A percentile compares a stretch with the other conserved stretches of the same genome.
These are phyloP conservation scores for Trypanosoma congolense DNA, from an alignment of 208 protist genomes.

Conservation along the genomic window DNA sequence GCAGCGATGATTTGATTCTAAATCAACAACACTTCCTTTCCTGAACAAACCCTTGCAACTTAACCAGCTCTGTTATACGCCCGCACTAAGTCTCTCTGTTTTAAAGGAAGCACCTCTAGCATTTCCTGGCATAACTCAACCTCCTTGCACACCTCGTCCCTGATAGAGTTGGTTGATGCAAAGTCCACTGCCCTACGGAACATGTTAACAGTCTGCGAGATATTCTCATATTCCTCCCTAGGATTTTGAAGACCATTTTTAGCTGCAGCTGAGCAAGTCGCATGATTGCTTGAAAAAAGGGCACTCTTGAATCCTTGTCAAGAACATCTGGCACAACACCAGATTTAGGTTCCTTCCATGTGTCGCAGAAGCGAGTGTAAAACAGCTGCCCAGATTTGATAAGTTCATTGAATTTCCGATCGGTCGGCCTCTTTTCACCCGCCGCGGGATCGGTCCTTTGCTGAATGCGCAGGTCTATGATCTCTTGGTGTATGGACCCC, in stretches of 20 bases:
- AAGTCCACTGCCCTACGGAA: conserved; percentile 65
- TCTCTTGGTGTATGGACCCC: conserved; percentile 64
- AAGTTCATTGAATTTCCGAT: conserved; percentile 65
- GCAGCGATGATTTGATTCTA: background rate
- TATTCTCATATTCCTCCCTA: conserved; percentile 79
- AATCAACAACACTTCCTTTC: background rate
- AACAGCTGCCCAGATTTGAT: conserved; percentile 42
- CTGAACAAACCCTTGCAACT: conserved; percentile 1
- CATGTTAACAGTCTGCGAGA: conserved; percentile 35
- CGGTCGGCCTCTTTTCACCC: conserved; percentile 58
- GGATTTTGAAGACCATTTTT: conserved; percentile 33
- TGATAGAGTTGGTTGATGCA: conserved; percentile 39
- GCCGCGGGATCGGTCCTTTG: conserved; percentile 37
- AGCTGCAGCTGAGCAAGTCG: conserved; percentile 58
- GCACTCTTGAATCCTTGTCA: conserved; percentile 61
- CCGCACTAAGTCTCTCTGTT: conserved; percentile 62
- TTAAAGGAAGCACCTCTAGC: conserved; percentile 61
- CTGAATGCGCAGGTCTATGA: conserved; percentile 54
- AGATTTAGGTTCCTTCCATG: conserved; percentile 59
- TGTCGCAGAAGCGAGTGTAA: conserved; percentile 75
- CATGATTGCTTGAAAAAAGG: conserved; percentile 82
- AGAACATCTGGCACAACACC: conserved; percentile 35
- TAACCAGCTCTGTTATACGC: conserved; percentile 37
- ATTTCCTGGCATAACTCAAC: conserved; percentile 62
- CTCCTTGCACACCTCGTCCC: conserved; percentile 35